These are phyloP conservation scores for Claviceps fusiformis DNA, from an alignment of 2,329 filamentous ascomycete species.

Conservation along the genomic window DNA sequence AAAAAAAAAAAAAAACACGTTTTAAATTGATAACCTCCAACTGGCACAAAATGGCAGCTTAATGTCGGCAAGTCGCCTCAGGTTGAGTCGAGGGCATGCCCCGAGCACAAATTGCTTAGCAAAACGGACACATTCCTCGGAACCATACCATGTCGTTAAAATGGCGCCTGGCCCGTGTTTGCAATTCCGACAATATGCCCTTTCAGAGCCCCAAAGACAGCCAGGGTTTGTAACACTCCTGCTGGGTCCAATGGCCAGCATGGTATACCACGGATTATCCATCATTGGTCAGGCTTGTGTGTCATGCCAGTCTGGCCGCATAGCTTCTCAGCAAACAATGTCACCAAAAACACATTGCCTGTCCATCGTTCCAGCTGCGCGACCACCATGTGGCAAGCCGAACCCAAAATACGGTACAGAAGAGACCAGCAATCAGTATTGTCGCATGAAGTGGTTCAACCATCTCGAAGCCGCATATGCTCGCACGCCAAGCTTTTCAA, in stretches of 20 bases:
- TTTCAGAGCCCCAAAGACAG: background rate
- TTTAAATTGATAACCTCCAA: too few relatives aligned
- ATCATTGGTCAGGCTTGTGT: background rate
- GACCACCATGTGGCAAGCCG: background rate
- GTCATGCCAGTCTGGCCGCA: background rate
- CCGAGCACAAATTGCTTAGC: background rate
- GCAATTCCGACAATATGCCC: too few relatives aligned
- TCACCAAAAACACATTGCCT: background rate
- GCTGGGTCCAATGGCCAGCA: background rate
- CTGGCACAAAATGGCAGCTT: background rate
- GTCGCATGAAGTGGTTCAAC: background rate
- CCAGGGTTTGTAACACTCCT: background rate
- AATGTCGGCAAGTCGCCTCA: background rate
- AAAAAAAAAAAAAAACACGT: too few relatives aligned
- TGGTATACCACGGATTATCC: background rate
- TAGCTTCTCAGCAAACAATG: background rate
- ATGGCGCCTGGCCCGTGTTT: background rate
- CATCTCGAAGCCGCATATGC: background rate
- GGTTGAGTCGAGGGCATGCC: background rate
- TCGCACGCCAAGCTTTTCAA: background rate
- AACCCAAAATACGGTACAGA: background rate
- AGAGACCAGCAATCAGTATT: too few relatives aligned
- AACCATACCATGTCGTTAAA: background rate
- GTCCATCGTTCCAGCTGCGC: background rate
- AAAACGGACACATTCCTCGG: background rate